Evolutionary conservation across 2,329 filamentous ascomycete genomes (phyloP).

Genomic region (Cadophora gregata): DNA sequence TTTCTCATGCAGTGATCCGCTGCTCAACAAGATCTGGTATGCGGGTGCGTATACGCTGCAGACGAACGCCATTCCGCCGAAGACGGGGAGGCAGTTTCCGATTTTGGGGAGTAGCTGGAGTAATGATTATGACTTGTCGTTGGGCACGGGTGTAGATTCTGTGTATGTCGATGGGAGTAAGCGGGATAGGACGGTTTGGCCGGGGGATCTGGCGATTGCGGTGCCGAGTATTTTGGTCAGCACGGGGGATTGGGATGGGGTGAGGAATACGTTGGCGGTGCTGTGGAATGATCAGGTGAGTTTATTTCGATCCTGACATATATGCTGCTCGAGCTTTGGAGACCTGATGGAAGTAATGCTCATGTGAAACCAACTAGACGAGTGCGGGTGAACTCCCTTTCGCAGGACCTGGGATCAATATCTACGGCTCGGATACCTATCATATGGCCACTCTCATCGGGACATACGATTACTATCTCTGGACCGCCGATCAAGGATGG

Average conservation of each 20-base stretch:
- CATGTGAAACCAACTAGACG: slow-evolving; percentile 32
- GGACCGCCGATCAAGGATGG: slow-evolving; percentile 57
- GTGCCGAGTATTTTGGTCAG: slow-evolving; percentile 59
- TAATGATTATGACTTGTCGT: slow-evolving; percentile 51
- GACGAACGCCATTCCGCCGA: slow-evolving; percentile 43
- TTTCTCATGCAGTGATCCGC: slow-evolving; percentile 55
- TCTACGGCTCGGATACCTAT: slow-evolving; percentile 56
- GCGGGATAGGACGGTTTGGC: slow-evolving; percentile 64
- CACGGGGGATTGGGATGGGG: slow-evolving; percentile 57
- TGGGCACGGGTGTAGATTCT: slow-evolving; percentile 40
- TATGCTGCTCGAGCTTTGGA: too few species aligned
- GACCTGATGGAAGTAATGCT: neutral
- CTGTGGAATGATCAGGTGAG: slow-evolving; percentile 42
- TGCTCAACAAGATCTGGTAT: slow-evolving; percentile 61
- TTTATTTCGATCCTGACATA: neutral
- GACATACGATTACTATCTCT: slow-evolving; percentile 63
- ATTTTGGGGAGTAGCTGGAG: slow-evolving; percentile 44
- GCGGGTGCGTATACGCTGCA: slow-evolving; percentile 53
- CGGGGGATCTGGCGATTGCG: slow-evolving; percentile 65
- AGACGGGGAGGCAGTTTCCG: slow-evolving; percentile 43
- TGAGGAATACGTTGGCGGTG: slow-evolving; percentile 56
- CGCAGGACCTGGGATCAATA: slow-evolving; percentile 52
- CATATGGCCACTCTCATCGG: slow-evolving; percentile 64
- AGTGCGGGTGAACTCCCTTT: slow-evolving; percentile 54
- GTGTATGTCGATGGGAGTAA: slow-evolving; percentile 59